These are phyloP conservation scores for Xylaria sp. DNA, from an alignment of 2,329 filamentous ascomycete genomes.

Conservation along the genomic window DNA sequence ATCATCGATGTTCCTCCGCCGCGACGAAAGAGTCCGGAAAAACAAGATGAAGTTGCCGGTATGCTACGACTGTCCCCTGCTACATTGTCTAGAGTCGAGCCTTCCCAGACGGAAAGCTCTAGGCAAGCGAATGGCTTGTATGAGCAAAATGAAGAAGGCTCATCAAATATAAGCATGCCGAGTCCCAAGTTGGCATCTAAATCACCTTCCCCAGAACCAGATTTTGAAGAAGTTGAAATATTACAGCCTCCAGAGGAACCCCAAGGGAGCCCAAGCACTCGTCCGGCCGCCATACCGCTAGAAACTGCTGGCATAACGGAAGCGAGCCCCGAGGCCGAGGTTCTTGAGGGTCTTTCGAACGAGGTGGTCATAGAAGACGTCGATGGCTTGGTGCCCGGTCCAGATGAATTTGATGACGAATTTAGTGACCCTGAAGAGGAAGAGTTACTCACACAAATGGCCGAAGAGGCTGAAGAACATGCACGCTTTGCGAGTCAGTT, in stretches of 20 bases:
- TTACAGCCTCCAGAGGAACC: slow-evolving; percentile 35
- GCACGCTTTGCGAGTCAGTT: slow-evolving; percentile 88
- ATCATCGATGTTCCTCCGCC: slow-evolving; percentile 58
- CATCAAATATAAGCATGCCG: background rate
- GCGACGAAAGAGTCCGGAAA: slow-evolving; percentile 34
- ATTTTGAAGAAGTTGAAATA: slow-evolving; percentile 42
- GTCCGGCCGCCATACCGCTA: slow-evolving; percentile 9
- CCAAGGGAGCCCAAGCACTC: slow-evolving; percentile 11
- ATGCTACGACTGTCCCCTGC: slow-evolving; percentile 28
- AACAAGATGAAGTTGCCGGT: slow-evolving; percentile 17
- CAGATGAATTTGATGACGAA: slow-evolving; percentile 67
- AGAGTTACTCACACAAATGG: slow-evolving; percentile 83
- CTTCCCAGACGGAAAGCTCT: slow-evolving; percentile 26
- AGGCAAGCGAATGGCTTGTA: slow-evolving; percentile 27
- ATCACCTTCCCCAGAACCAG: slow-evolving; percentile 38
- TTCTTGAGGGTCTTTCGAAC: slow-evolving; percentile 11
- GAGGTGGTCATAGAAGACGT: slow-evolving; percentile 17
- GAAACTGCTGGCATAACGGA: slow-evolving; percentile 31
- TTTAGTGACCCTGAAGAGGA: slow-evolving; percentile 91
- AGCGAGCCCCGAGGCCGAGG: slow-evolving; percentile 13
- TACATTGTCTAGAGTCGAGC: slow-evolving; percentile 30
- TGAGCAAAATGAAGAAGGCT: slow-evolving; percentile 14
- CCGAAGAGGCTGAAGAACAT: slow-evolving; percentile 90
- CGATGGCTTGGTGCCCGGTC: slow-evolving; percentile 53
- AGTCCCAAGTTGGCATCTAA: slow-evolving; percentile 18